These are phyloP conservation scores for Sarocladiaceae sp. DNA, from an alignment of 2,329 filamentous ascomycete genomes.

Conservation along the genomic window DNA sequence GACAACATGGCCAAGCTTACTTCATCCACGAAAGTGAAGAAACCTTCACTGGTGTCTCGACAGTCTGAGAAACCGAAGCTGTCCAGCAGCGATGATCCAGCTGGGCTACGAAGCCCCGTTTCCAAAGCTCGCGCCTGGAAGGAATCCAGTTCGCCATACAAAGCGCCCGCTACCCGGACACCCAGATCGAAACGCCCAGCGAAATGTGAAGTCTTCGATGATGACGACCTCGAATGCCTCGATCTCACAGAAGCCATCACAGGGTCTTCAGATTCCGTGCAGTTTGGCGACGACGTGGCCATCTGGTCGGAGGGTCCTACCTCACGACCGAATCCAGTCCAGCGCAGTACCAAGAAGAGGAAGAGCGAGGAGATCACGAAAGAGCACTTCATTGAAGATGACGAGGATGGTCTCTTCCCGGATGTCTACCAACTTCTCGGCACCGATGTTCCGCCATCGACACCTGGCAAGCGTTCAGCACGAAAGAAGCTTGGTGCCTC, in stretches of 20 bases:
- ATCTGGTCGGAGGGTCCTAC: constrained; percentile 39
- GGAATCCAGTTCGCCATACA: not conserved
- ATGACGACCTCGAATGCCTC: constrained; percentile 30
- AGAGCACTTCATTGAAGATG: constrained; percentile 19
- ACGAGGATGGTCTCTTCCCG: constrained; percentile 41
- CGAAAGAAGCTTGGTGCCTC: not conserved
- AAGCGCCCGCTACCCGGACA: not conserved
- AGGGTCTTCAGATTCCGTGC: constrained; percentile 27
- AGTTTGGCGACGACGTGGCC: constrained; percentile 30
- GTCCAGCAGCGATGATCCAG: constrained; percentile 17
- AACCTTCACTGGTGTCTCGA: constrained; percentile 36
- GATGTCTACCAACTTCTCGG: constrained; percentile 46
- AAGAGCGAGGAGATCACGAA: constrained; percentile 44
- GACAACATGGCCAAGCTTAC: constrained; percentile 39
- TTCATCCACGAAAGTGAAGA: constrained; percentile 37
- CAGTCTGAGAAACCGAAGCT: constrained; percentile 38
- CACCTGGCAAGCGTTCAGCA: constrained; percentile 21
- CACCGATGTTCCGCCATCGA: constrained; percentile 30
- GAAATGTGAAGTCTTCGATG: constrained; percentile 19
- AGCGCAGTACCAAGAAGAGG: constrained; percentile 41
- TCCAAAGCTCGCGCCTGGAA: constrained; percentile 1
- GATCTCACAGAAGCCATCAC: constrained; percentile 32
- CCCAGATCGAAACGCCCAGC: not conserved
- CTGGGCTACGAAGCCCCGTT: not conserved
- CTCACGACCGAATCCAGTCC: constrained; percentile 28